These are phyloP conservation scores for Tolypocladium ophioglossoides DNA, from an alignment of 2,329 filamentous ascomycete genomes.

Conservation along the genomic window DNA sequence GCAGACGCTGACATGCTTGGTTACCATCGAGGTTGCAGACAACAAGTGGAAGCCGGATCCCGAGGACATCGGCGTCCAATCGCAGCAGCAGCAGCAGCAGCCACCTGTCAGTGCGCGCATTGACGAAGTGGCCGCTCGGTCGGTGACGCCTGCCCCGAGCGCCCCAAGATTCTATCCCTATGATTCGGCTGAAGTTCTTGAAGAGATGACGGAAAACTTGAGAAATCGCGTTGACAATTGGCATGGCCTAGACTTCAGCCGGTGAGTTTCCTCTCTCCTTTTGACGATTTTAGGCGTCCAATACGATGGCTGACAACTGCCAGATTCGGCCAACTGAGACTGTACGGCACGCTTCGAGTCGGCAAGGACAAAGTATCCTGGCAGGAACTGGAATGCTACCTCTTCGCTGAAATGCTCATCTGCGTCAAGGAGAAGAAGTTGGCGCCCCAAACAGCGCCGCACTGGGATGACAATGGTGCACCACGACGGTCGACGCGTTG, in stretches of 20 bases:
- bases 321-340: slow-evolving; percentile 81
- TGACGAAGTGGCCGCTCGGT: slow-evolving; percentile 43
- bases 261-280: slow-evolving; percentile 32
- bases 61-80: slow-evolving; percentile 59
- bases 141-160: slow-evolving; percentile 48
- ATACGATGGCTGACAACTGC: slow-evolving; percentile 5
- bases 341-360: slow-evolving; percentile 83
- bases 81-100: slow-evolving; percentile 29
- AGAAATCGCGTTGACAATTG: slow-evolving; percentile 91
- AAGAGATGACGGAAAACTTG: slow-evolving; percentile 78
- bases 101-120: slow-evolving; percentile 29
- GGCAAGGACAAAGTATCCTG: slow-evolving; percentile 94
- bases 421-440: slow-evolving; percentile 96
- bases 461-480: slow-evolving; percentile 53
- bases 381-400: slow-evolving; percentile 95
- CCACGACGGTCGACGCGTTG: slow-evolving; percentile 61
- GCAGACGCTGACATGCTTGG: slow-evolving; percentile 85
- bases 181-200: slow-evolving; percentile 65
- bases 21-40: slow-evolving; percentile 89
- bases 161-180: slow-evolving; percentile 56
- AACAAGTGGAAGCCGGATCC: slow-evolving; percentile 82
- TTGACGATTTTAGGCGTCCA: background rate
- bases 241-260: slow-evolving; percentile 88
- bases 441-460: slow-evolving; percentile 34
- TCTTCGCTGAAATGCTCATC: slow-evolving; percentile 98